Percentiles rank a stretch among this genome's conserved stretches.
These are phyloP conservation scores for Penicillium sp. DNA, from an alignment of 2,329 filamentous ascomycete genomes.

Conservation along the genomic window DNA sequence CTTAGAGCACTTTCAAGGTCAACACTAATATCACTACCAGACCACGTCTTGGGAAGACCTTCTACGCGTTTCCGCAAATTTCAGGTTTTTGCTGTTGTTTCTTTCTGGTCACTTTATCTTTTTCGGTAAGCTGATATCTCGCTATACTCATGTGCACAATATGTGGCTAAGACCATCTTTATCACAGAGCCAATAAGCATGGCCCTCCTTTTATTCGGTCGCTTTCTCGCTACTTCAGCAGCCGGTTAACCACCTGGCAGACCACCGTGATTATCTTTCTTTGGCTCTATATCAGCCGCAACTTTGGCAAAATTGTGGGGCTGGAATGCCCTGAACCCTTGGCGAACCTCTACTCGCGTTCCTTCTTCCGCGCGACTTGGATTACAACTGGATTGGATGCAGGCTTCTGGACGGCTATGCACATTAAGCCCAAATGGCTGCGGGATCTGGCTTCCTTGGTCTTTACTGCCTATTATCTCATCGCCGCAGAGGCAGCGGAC, in stretches of 20 bases:
- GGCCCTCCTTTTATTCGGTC: slow-evolving; percentile 71
- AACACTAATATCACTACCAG: slow-evolving; percentile 37
- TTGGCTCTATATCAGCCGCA: slow-evolving; percentile 84
- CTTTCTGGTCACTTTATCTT: slow-evolving; percentile 86
- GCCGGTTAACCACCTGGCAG: slow-evolving; percentile 79
- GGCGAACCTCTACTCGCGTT: slow-evolving; percentile 84
- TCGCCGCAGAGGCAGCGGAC: slow-evolving; percentile 89
- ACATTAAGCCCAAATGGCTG: slow-evolving; percentile 71
- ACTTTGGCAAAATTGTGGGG: slow-evolving; percentile 87
- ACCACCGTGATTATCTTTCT: slow-evolving; percentile 80
- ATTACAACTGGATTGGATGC: slow-evolving; percentile 90
- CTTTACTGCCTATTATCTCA: slow-evolving; percentile 84
- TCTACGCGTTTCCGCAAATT: slow-evolving; percentile 87
- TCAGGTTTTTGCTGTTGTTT: slow-evolving; percentile 83
- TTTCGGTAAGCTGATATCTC: slow-evolving; percentile 54
- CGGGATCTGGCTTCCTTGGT: slow-evolving; percentile 75
- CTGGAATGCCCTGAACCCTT: slow-evolving; percentile 90
- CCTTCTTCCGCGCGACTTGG: slow-evolving; percentile 96
- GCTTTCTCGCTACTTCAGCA: slow-evolving; percentile 66
- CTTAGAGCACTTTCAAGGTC: not conserved
- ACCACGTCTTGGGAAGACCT: slow-evolving; percentile 87
- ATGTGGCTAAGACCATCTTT: not conserved
- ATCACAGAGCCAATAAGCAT: slow-evolving; percentile 69
- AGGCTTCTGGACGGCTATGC: slow-evolving; percentile 98
- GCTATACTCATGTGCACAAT: not conserved